phyloP scores from a whole-genome alignment of 2,329 filamentous ascomycete species.

The Lachnellula willkommii region DNA sequence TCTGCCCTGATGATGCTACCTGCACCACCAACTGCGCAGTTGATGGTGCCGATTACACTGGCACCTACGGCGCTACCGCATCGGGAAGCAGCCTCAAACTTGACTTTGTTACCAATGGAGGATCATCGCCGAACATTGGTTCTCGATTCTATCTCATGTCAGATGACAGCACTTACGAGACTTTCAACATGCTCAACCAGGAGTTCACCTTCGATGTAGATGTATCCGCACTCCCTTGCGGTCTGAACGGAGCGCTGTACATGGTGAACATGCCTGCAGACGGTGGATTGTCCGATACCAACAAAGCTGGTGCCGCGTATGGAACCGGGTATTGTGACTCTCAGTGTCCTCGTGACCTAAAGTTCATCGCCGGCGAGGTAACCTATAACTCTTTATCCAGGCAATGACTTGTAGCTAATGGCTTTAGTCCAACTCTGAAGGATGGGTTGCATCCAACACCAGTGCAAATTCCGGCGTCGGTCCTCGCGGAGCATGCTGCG shows the following conservation, averaged over 20 bases:
- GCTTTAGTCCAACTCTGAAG: constrained; percentile 46
- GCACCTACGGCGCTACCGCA: constrained; percentile 50
- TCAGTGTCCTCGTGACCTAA: constrained; percentile 47
- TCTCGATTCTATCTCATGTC: constrained; percentile 61
- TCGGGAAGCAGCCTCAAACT: constrained; percentile 47
- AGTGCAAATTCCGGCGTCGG: constrained; percentile 49
- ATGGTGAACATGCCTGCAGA: constrained; percentile 57
- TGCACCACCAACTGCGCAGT: constrained; percentile 48
- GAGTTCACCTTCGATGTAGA: constrained; percentile 72
- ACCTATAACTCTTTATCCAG: not conserved
- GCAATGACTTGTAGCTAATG: not conserved
- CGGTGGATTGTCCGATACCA: constrained; percentile 49
- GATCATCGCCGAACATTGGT: constrained; percentile 40
- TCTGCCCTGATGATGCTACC: constrained; percentile 38
- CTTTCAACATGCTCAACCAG: constrained; percentile 59
- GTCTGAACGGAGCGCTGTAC: constrained; percentile 68
- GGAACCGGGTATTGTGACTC: constrained; percentile 57
- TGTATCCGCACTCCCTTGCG: constrained; percentile 58
- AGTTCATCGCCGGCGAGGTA: constrained; percentile 47
- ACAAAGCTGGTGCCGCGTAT: constrained; percentile 53
- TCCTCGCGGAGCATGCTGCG: constrained; percentile 55
- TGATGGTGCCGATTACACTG: constrained; percentile 48
- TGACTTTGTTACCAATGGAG: constrained; percentile 50
- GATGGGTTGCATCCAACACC: constrained; percentile 42
- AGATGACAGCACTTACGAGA: constrained; percentile 56